Base-by-base conservation (phyloP, 305 asterid genomes). In the Rubia peregrina region DNA sequence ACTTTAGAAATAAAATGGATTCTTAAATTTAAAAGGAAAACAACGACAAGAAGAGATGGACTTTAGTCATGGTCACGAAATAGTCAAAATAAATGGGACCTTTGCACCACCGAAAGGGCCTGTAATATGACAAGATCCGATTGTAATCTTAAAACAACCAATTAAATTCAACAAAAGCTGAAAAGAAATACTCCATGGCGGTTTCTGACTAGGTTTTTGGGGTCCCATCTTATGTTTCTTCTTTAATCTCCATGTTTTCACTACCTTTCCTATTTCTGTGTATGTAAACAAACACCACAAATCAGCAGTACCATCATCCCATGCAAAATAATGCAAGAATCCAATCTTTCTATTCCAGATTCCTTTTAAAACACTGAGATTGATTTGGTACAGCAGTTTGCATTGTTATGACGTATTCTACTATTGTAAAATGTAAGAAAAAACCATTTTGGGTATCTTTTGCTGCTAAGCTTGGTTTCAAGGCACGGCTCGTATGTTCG, bases 31-130 rank as follows among this genome's bases (percentile, higher is more conserved):
- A 36, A 36, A 36, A 36, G 4, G 40, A 36, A 36, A 36, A 36
- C 40, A 36, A 36, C 40, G 40, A 36, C 40, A 36, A 5, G 40
- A 36, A 5, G 40, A 36, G 5, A 19, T 44, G 1, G 12, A n/a
- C 12, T 42, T 70, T 5, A 12, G 71, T 51, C 67, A 26, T 10
- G 68, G 46, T 74, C 65, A 72, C 63, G 40, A 67, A 78, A 64
- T 62, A 68, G 70, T 75, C 80, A 71, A 73, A 69, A 49, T 77
- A 69, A 11, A 63, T 24, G 6, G 63, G 66, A 71, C 48, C 61
- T 38, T 64, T 75, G 36, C 78, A 41, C 71, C 80, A 75, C 82
- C 80, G 82, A 79, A 79, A 78, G 82, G 69, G 42, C n/a, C 13
- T 43, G 26, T 71, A 70, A 63, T 14, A 70, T 61, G 74, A 55